Base-by-base conservation (phyloP, 2,329 filamentous ascomycete species). In the Cryphonectria naterciae region DNA sequence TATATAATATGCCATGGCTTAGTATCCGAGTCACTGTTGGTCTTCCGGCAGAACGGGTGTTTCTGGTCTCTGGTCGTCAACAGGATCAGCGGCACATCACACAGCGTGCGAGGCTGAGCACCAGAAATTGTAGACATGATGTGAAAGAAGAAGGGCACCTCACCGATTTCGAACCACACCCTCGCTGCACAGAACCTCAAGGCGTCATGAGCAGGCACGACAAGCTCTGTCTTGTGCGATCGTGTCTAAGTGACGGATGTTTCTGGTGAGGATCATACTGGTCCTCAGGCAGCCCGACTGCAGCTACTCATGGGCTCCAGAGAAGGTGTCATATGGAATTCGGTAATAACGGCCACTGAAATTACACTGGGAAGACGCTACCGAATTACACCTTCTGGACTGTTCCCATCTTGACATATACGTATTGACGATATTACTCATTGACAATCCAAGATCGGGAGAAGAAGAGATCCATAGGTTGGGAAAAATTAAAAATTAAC, bases 31-130 rank as follows among this genome's bases (percentile, higher is more conserved):
- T 56, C 5, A 1, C 4, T 28, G 52, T 28, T 56, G 52, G 11
- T 28, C 46, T 28, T 28, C n/a, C 25, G 52, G 52, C n/a, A 32
- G 15, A 25, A 28, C 8, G 46, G 64, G 67, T 70, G 68, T 72
- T 71, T 70, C 37, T 58, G 54, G 67, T 64, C 58, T 69, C 63
- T 69, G 56, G 58, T 56, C 67, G 52, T 32, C n/a, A 68, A 67
- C 73, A 66, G 68, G 73, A 73, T 74, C 69, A 66, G 67, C 72
- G 61, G 74, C 67, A 58, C 72, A 74, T 75, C 74, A 75, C 65
- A 70, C 69, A 37, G 32, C 58, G 69, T 49, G 56, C 60, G 46
- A 49, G 56, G 41, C 28, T 39, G 39, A 64, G 43, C 43, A 41
- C 65, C 65, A 65, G 46, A 25, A 56, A 60, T 13, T 3, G 15